Evolutionary conservation across 306 rosid species (phyloP).

Genomic region (Astragalus glycyphyllos): DNA sequence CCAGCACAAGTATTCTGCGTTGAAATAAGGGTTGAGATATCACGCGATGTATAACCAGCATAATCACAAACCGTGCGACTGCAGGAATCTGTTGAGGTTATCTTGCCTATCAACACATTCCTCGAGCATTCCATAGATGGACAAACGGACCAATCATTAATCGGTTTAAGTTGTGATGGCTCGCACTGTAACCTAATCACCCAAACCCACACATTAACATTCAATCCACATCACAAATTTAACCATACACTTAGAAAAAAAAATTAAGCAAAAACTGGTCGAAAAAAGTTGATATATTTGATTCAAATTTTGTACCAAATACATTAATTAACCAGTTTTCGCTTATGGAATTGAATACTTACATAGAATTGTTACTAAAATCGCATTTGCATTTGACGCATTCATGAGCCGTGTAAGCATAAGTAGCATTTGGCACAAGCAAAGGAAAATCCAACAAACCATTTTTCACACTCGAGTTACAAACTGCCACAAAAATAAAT

Average conservation of each 20-base stretch:
- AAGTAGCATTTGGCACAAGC: slow-evolving; percentile 60
- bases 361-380: slow-evolving; percentile 52
- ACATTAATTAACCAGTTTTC: too few species aligned
- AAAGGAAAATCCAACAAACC: slow-evolving; percentile 62
- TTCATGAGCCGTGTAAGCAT: slow-evolving; percentile 60
- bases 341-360: too few species aligned
- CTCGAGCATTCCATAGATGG: slow-evolving; percentile 58
- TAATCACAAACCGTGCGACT: slow-evolving; percentile 61
- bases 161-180: slow-evolving; percentile 56
- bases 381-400: slow-evolving; percentile 78
- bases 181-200: slow-evolving; percentile 65
- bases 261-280: too few species aligned
- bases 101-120: slow-evolving; percentile 50
- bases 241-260: too few species aligned
- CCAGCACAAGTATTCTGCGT: slow-evolving; percentile 64
- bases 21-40: slow-evolving; percentile 49
- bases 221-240: not conserved
- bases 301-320: too few species aligned
- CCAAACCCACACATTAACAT: not conserved
- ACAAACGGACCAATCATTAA: slow-evolving; percentile 53
- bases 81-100: slow-evolving; percentile 50
- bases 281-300: too few species aligned
- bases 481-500: slow-evolving; percentile 53
- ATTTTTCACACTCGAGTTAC: slow-evolving; percentile 54
- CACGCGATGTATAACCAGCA: slow-evolving; percentile 54